Base-by-base conservation (phyloP, 176 grass and related monocot genomes). In the Elymus sibiricus region DNA sequence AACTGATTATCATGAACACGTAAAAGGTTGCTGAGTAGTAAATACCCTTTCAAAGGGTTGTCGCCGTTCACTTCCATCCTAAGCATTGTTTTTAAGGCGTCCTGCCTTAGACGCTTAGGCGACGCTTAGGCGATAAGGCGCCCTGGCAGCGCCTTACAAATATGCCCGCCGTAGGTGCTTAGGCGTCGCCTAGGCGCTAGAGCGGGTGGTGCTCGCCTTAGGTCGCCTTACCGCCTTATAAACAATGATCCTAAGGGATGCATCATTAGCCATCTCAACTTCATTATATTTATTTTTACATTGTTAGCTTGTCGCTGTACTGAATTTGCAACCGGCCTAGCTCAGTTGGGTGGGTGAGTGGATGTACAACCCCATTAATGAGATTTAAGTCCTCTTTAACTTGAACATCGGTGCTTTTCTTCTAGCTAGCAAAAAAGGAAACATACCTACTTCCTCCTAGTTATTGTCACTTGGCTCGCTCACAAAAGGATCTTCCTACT, bases 281-380 rank as follows among this genome's bases (percentile, higher is more conserved):
- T 87, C 62, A 21, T 87, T 76, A 39, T 78, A 51, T 74, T 59
- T 27, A 11, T 71, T 15, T 84, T 83, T 79, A 55, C 63, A 74
- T 66, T 74, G n/a, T 58, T 56, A 67, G 64, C n/a, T 76, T 72
- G 5, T 31, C 6, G 40, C 64, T 61, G 11, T 65, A 64, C 26
- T 60, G 25, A 86, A n/a, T 78, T 86, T 83, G 58, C 43, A 75
- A 75, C 72, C 27, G 15, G 8, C 44, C 16, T 75, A 51, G 43
- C 26, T 75, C n/a, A 25, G 59, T 53, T 51, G 72, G 24, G 43
- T 75, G 72, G 43, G 43, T 27, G 72, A 75, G 44, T 47, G 43
- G 43, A 75, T 75, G 44, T 75, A 51, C 44, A 76, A 53, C 31
- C 74, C 46, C 44, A 76, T 32, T 17, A 76, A 27, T 9, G 14